Conservation (phyloP, 176 grass and related monocot genomes). For the Ensete ventricosum region DNA sequence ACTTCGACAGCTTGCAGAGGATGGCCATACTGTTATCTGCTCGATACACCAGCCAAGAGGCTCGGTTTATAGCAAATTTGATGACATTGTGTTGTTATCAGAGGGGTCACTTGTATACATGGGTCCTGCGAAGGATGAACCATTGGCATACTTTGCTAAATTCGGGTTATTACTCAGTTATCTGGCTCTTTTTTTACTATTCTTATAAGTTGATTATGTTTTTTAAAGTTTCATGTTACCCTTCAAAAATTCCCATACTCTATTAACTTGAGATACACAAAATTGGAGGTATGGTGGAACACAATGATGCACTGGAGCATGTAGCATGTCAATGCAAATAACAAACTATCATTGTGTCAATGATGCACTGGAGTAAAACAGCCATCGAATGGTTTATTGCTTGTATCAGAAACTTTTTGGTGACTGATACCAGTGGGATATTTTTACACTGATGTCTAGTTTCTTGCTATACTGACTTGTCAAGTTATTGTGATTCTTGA, state of each 20-base stretch:
- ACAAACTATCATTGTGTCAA: neutral
- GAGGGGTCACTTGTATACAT: slow-evolving; percentile 75
- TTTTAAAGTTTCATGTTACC: slow-evolving; percentile 2
- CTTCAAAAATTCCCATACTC: neutral
- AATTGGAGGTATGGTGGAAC: neutral
- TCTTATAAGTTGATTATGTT: neutral
- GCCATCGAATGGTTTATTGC: neutral
- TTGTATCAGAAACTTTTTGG: neutral
- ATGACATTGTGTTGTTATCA: slow-evolving; percentile 83
- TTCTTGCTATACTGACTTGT: neutral
- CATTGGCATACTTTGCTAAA: slow-evolving; percentile 62
- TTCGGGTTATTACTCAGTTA: slow-evolving; percentile 52
- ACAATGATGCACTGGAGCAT: neutral
- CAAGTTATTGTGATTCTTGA: neutral
- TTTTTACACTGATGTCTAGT: neutral
- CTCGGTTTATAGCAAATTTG: slow-evolving; percentile 95
- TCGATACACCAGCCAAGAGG: slow-evolving; percentile 92
- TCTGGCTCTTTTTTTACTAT: neutral
- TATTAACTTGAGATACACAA: neutral
- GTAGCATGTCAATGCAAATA: neutral
- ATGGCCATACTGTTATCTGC: slow-evolving; percentile 90
- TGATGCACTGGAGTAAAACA: neutral
- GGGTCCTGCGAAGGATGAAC: slow-evolving; percentile 84
- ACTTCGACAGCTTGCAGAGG: slow-evolving; percentile 77
- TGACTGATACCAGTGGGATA: neutral